phyloP scores from a whole-genome alignment of 495 filamentous ascomycete species.

The Clohesyomyces aquaticus region DNA sequence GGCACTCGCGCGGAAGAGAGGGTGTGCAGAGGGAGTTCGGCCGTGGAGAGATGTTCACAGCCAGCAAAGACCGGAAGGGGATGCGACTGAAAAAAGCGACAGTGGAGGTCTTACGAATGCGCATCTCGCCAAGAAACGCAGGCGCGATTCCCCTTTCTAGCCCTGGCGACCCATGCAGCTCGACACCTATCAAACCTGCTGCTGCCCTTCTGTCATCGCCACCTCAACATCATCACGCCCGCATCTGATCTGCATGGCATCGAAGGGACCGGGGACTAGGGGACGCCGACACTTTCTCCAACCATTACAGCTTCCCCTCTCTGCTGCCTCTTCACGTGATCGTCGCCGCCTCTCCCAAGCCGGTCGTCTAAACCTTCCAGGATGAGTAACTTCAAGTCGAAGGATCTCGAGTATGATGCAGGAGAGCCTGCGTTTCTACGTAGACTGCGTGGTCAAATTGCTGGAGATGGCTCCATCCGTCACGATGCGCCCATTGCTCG shows the following conservation, averaged over 20 bases:
- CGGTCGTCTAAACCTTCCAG: constrained; percentile 4
- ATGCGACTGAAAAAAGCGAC: background rate
- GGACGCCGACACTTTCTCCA: no score
- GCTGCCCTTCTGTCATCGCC: background rate
- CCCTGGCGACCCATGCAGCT: background rate
- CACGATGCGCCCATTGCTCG: constrained; percentile 52
- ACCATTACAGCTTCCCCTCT: background rate
- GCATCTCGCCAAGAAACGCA: background rate
- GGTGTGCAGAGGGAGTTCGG: background rate
- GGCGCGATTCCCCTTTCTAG: background rate
- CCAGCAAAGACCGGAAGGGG: background rate
- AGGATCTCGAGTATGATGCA: constrained; percentile 40
- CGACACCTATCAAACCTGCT: background rate
- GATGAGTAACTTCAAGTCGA: background rate
- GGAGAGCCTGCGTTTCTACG: constrained; percentile 49
- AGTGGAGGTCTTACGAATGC: background rate
- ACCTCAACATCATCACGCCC: background rate
- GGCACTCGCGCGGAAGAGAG: background rate
- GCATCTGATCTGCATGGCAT: no score
- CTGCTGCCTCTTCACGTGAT: constrained; percentile 12
- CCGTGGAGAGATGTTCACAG: background rate
- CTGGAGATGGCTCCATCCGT: constrained; percentile 43
- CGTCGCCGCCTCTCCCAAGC: background rate
- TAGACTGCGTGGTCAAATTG: constrained; percentile 49
- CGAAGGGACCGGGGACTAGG: no score